A percentile compares a stretch with the other conserved stretches of the same genome.
These are phyloP conservation scores for Panaeolus cyanescens DNA, from an alignment of 768 basidiomycete genomes.

Conservation along the genomic window DNA sequence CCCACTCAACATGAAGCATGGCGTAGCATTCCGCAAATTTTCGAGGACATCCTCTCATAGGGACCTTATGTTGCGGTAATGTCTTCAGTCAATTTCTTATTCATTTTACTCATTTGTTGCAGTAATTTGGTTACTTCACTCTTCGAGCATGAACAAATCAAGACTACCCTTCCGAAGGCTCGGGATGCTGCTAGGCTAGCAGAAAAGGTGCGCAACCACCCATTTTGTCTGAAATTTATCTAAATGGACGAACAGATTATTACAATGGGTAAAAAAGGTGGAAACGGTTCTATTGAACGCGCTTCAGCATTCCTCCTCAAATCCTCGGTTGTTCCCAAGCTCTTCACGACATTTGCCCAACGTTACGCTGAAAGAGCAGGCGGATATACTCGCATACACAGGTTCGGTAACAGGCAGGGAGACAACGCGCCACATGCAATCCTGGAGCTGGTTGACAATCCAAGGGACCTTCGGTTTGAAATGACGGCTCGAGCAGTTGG, in stretches of 20 bases:
- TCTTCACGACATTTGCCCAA: slow-evolving; percentile 77
- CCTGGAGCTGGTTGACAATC: slow-evolving; percentile 94
- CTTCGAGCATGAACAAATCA: slow-evolving; percentile 93
- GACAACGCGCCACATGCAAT: slow-evolving; percentile 95
- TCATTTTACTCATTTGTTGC: slow-evolving; percentile 14
- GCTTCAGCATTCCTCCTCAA: slow-evolving; percentile 83
- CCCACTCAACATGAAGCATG: slow-evolving; percentile 79
- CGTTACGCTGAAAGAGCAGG: slow-evolving; percentile 85
- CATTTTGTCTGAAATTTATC: not conserved
- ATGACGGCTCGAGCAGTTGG: slow-evolving; percentile 88
- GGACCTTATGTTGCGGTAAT: slow-evolving; percentile 89
- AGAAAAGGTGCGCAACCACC: slow-evolving; percentile 67
- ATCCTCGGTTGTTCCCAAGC: slow-evolving; percentile 70
- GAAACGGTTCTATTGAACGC: slow-evolving; percentile 63
- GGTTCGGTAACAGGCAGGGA: slow-evolving; percentile 84
- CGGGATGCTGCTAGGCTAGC: slow-evolving; percentile 89
- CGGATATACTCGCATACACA: slow-evolving; percentile 94
- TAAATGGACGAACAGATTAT: slow-evolving; percentile 62
- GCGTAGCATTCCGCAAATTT: slow-evolving; percentile 88
- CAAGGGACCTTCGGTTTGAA: slow-evolving; percentile 84
- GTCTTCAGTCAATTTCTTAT: not conserved
- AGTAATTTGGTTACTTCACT: slow-evolving; percentile 95
- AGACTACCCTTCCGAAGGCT: slow-evolving; percentile 94
- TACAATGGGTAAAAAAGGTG: slow-evolving; percentile 87
- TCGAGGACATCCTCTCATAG: slow-evolving; percentile 91